Evolutionary conservation across 306 rosid species (phyloP).

Genomic region (Malus sylvestris): DNA sequence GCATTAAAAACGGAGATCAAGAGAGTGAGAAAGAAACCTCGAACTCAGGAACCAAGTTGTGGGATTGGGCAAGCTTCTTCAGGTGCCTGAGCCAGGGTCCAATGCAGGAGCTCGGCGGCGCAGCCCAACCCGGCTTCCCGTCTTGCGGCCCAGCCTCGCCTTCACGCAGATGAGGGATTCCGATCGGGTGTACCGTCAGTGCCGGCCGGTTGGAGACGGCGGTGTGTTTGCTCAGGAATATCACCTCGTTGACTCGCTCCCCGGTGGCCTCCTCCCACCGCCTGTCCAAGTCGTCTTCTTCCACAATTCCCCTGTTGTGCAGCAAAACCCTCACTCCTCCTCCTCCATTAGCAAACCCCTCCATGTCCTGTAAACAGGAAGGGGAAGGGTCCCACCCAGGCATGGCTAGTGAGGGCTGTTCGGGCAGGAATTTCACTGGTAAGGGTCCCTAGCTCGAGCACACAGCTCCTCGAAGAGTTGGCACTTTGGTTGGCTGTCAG

Average conservation of each 20-base stretch:
- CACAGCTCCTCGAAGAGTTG: no score
- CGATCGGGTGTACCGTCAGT: conserved; percentile 86
- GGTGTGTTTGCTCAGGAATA: conserved; percentile 79
- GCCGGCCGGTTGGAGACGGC: conserved; percentile 91
- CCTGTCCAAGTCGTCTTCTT: conserved; percentile 59
- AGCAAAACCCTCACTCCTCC: conserved; percentile 41
- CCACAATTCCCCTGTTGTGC: conserved; percentile 54
- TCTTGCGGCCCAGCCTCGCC: conserved; percentile 90
- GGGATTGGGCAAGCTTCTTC: conserved; percentile 59
- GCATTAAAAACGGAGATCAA: background rate
- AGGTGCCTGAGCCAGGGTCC: conserved; percentile 87
- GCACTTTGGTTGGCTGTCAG: no score
- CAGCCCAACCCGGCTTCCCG: conserved; percentile 95
- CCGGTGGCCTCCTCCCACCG: conserved; percentile 75
- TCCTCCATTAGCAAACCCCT: conserved; percentile 38
- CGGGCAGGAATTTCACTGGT: no score
- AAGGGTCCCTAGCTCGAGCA: no score
- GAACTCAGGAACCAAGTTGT: conserved; percentile 73
- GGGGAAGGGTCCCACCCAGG: conserved; percentile 73
- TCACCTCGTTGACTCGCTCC: conserved; percentile 63
- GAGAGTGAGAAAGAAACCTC: conserved; percentile 49
- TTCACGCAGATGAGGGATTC: conserved; percentile 84
- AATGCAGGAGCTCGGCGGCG: conserved; percentile 63
- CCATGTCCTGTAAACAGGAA: conserved; percentile 48
- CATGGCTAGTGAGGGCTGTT: conserved; percentile 45